These are phyloP conservation scores for Suillus occidentalis DNA, from an alignment of 768 basidiomycete species.

Conservation along the genomic window DNA sequence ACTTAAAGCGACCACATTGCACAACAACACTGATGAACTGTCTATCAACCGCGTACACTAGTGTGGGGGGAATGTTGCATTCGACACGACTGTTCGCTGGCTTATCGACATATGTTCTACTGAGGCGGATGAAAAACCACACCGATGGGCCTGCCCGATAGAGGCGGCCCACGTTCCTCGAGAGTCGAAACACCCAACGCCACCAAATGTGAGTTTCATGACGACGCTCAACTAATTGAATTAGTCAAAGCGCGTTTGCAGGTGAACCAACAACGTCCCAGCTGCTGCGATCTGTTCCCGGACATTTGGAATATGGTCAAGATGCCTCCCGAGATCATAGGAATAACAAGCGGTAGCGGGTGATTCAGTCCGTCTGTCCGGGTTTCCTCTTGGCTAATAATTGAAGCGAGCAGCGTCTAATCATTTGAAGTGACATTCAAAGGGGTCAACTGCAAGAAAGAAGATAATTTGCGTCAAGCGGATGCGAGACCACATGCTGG, in stretches of 20 bases:
- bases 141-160: background rate
- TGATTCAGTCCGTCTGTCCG: background rate
- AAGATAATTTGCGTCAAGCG: background rate
- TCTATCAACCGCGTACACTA: background rate
- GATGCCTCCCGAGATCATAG: constrained; percentile 1
- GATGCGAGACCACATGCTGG: background rate
- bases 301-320: background rate
- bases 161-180: background rate
- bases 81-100: background rate
- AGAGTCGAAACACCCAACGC: background rate
- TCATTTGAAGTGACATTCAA: background rate
- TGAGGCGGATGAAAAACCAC: background rate
- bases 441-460: background rate
- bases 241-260: background rate
- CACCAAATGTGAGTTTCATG: background rate
- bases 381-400: background rate
- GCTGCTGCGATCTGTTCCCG: background rate
- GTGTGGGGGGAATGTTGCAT: background rate
- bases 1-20: background rate
- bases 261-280: background rate
- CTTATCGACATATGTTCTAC: background rate
- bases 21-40: background rate
- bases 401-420: constrained; percentile 2
- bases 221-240: background rate
- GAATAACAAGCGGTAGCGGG: background rate